Conservation (phyloP, 2,329 filamentous ascomycete genomes). For the Cordyceps fumosorosea region DNA sequence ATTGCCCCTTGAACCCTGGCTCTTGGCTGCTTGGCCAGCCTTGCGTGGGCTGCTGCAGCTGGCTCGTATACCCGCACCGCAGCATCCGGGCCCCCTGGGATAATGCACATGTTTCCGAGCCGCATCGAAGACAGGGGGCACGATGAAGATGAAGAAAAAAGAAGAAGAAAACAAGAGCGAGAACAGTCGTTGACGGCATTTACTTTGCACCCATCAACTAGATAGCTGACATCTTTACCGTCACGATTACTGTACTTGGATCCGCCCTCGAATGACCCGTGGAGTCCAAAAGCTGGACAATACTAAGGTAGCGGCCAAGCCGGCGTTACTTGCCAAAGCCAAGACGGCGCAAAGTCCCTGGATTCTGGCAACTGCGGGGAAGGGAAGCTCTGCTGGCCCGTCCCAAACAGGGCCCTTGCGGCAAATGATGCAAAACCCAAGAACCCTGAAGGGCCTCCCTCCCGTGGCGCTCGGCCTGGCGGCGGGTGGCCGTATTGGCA, state of each 20-base stretch:
- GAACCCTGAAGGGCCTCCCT: neutral
- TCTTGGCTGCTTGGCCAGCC: neutral
- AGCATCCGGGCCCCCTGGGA: no score
- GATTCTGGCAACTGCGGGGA: neutral
- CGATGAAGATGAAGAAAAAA: neutral
- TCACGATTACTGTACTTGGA: neutral
- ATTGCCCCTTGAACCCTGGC: neutral
- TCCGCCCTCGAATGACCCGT: neutral
- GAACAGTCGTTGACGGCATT: neutral
- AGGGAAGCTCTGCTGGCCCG: neutral
- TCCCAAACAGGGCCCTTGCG: neutral
- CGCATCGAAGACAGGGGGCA: neutral
- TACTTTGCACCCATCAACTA: neutral
- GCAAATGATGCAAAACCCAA: neutral
- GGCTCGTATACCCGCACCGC: neutral
- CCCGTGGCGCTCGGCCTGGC: neutral
- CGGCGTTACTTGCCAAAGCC: neutral
- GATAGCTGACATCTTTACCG: neutral
- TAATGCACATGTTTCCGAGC: neutral
- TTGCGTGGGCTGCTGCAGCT: neutral
- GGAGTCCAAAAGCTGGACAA: neutral
- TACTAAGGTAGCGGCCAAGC: neutral
- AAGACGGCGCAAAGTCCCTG: neutral
- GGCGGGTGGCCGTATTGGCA: neutral
- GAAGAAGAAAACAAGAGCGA: no score